Evolutionary conservation across 306 rosid species (phyloP), one percentile per base, ranked within the genome.

Genomic region (Ziziphus jujuba): DNA sequence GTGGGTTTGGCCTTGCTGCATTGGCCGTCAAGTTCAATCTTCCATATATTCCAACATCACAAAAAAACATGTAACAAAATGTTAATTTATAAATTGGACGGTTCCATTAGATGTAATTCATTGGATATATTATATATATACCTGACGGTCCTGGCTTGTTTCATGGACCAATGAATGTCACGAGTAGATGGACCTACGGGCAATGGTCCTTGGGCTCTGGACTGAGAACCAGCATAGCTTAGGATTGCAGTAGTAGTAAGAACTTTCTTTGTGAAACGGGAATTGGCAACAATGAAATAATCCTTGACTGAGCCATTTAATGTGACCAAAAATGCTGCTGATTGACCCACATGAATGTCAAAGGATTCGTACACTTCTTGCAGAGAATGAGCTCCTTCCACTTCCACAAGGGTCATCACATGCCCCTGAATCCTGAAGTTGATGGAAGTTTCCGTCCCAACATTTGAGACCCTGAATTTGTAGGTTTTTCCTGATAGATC

Each of bases 1-100:
- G 95, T n/a, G 98, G 98, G 71, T 92, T 92, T 11, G 98, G 98
- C 70, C 98, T 67, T 1, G 98, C 98, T 66, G 98, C 98, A 59
- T 92, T 92, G 73, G 98, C 97, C 35, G 96, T 89, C 81, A 92
- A 78, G 69, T 92, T 89, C 80, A 76, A 36, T 58, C 98, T 91
- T 21, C 21, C 2, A 15, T 25, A 43, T 22, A n/a, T n/a, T n/a
- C n/a, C n/a, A n/a, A n/a, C n/a, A n/a, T n/a, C n/a, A n/a, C n/a
- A 15, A 59, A 19, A 45, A 49, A 23, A 4, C 13, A 35, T 15
- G 23, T 54, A 61, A 48, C 0, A 9, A 3, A 44, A 22, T 64
- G 38, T 64, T 34, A 76, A n/a, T n/a, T n/a, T n/a, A n/a, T n/a
- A n/a, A n/a, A n/a, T n/a, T n/a, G n/a, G n/a, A n/a, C n/a, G n/a